Evolutionary conservation across 148 eudicot species (phyloP), one percentile per base, ranked within the genome.

Genomic region (Camellia granthamiana): DNA sequence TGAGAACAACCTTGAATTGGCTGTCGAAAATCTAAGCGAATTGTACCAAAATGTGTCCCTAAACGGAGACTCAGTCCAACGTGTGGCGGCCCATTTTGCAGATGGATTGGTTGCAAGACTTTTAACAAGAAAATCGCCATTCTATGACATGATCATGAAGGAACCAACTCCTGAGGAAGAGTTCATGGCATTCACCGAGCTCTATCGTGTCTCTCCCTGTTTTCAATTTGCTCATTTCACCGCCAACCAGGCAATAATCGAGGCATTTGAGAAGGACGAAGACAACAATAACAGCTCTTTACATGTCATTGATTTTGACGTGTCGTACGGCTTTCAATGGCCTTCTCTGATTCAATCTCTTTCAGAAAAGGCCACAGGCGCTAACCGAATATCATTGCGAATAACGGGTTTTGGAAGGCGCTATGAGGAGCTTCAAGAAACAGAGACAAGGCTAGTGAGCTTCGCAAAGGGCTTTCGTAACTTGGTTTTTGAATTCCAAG

Each of bases 151-250:
- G 88, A 86, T 90, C 46, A 90, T 89, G 90, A 88, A 90, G 77
- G 54, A 78, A 43, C 90, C 95, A 21, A 83, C 92, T 8, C 77
- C 79, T 10, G 77, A 86, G 44, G 91, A 93, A 56, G 92, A 92
- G 84, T 89, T 93, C 79, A 60, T 87, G 54, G 92, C 89, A 13
- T 92, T 91, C 74, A 88, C 87, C 19, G 84, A 92, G 59, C 78
- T 91, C 15, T 93, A 91, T 76, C 88, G 81, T 76, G 92, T 83
- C 16, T 93, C 93, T 1, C 95, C 95, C 15, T 90, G 85, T 74
- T 88, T 86, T 66, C 95, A 92, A 77, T 93, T 93, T 72, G 91
- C 94, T 78, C 98, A 93, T 86, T 93, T 93, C 86, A 93, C 98
- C 5, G 94, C 98, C 38, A 93, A 93, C 80, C 98, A 93, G 70